Evolutionary conservation across 1,284 basidiomycete species (phyloP).

Genomic region (Paramarasmius palmivorus): DNA sequence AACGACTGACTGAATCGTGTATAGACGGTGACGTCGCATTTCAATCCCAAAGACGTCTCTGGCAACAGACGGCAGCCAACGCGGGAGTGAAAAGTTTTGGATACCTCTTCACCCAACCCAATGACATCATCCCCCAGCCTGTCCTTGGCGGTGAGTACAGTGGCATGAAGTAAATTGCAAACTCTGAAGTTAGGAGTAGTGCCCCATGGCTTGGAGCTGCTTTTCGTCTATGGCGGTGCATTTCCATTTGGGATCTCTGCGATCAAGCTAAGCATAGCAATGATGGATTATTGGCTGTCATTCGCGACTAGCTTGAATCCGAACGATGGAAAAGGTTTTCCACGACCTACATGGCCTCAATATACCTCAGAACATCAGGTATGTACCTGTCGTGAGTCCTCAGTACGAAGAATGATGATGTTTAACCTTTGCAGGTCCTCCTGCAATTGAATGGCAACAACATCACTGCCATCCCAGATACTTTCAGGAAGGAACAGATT

Average conservation of each 20-base stretch:
- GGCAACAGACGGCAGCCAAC: slow-evolving; percentile 37
- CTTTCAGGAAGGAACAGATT: slow-evolving; percentile 34
- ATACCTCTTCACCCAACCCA: slow-evolving; percentile 51
- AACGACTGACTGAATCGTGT: too few species aligned
- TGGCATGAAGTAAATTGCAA: neutral
- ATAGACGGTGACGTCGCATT: slow-evolving; percentile 43
- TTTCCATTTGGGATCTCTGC: slow-evolving; percentile 10
- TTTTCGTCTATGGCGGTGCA: neutral
- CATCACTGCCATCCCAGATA: slow-evolving; percentile 36
- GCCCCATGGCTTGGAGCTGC: neutral
- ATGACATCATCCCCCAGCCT: slow-evolving; percentile 19
- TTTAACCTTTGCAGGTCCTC: slow-evolving; percentile 25
- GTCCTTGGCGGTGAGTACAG: slow-evolving; percentile 35
- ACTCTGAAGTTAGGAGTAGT: neutral
- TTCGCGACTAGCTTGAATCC: slow-evolving; percentile 48
- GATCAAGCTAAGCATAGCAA: slow-evolving; percentile 32
- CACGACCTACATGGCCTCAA: slow-evolving; percentile 26
- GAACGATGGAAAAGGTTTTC: slow-evolving; percentile 44
- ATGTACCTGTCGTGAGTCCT: slow-evolving; percentile 27
- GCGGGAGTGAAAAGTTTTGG: slow-evolving; percentile 43
- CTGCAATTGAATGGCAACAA: slow-evolving; percentile 40
- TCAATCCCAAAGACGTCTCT: slow-evolving; percentile 41
- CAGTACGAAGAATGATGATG: slow-evolving; percentile 36
- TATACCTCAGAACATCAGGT: neutral
- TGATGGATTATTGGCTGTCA: slow-evolving; percentile 57